phyloP scores from a whole-genome alignment of 1,284 basidiomycete species.

The Bondarzewia mesenterica region DNA sequence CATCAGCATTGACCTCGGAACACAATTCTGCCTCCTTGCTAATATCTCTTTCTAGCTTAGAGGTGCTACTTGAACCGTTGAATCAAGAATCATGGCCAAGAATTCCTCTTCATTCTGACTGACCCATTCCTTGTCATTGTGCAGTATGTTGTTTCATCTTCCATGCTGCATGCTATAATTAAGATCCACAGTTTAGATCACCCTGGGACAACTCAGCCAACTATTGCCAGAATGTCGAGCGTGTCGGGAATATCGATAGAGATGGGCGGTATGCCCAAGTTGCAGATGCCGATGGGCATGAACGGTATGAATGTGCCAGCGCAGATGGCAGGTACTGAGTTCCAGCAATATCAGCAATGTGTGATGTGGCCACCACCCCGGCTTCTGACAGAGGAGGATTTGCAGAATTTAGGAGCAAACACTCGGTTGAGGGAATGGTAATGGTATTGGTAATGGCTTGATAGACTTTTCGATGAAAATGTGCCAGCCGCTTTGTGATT shows the following conservation, averaged over 20 bases:
- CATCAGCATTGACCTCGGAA: slow-evolving; percentile 15
- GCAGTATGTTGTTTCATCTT: no score
- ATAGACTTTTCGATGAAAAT: no score
- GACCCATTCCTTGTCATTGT: no score
- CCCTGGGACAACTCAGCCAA: background rate
- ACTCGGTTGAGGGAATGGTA: no score
- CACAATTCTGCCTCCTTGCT: slow-evolving; percentile 12
- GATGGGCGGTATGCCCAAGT: background rate
- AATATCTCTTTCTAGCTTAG: no score
- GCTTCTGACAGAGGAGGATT: background rate
- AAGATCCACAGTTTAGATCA: background rate
- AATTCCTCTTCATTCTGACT: no score
- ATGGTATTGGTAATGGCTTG: no score
- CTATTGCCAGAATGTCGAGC: background rate
- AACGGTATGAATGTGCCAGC: background rate
- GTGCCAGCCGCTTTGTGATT: no score
- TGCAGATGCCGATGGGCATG: background rate
- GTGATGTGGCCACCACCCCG: background rate
- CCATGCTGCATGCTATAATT: no score
- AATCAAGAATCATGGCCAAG: no score
- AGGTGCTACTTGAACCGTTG: no score
- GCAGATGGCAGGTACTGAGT: background rate
- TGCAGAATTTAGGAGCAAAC: no score
- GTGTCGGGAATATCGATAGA: background rate
- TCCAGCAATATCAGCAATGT: background rate